Conservation (phyloP, 208 protist species). For the Trypanosoma scelopori region DNA sequence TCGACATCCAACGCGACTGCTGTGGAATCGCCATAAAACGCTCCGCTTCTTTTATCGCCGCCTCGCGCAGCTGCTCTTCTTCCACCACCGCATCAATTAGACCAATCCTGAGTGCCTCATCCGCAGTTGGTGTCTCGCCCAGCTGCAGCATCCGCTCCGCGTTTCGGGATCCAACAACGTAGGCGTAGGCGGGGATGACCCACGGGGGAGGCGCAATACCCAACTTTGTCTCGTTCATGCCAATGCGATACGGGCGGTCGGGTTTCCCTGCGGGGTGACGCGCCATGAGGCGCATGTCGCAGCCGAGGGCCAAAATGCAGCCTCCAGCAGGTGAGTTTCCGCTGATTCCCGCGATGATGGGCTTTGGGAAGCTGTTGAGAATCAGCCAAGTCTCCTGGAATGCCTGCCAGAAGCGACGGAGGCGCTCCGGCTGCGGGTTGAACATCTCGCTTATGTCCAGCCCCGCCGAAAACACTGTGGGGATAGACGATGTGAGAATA, state of each 20-base stretch:
- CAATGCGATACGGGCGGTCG: conserved; percentile 70
- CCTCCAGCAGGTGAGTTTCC: conserved; percentile 74
- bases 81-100: conserved; percentile 66
- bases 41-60: conserved; percentile 53
- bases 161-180: conserved; percentile 58
- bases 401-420: conserved; percentile 61
- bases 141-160: conserved; percentile 81
- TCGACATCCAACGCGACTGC: conserved; percentile 76
- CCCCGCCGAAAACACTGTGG: conserved; percentile 79
- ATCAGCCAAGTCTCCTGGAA: conserved; percentile 85
- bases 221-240: conserved; percentile 81
- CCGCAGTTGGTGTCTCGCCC: conserved; percentile 67
- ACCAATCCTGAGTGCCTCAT: conserved; percentile 60
- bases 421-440: conserved; percentile 63
- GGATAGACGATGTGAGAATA: conserved; percentile 66
- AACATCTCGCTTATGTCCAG: conserved; percentile 77
- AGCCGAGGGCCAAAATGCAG: conserved; percentile 76
- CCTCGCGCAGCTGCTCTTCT: conserved; percentile 47
- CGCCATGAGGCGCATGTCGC: conserved; percentile 82
- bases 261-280: conserved; percentile 43
- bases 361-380: conserved; percentile 79
- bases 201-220: conserved; percentile 68
- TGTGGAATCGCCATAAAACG: conserved; percentile 64
- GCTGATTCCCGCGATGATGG: conserved; percentile 74
- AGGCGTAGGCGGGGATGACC: conserved; percentile 72